Percentiles rank a stretch among this genome's conserved stretches.
Evolutionary conservation across 768 basidiomycete genomes (phyloP).

Genomic region (Macrolepiota fuliginosa): DNA sequence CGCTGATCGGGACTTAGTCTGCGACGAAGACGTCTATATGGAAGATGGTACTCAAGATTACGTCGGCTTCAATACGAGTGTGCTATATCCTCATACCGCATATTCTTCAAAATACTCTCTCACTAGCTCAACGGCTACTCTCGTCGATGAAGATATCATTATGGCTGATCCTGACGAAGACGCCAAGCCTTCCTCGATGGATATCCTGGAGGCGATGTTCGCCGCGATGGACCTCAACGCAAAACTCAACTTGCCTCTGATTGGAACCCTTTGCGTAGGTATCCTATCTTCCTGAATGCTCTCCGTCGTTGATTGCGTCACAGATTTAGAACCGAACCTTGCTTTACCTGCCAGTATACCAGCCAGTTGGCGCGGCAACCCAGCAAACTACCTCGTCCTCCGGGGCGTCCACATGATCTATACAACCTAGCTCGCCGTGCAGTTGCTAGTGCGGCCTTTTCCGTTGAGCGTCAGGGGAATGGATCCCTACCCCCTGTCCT

Average conservation of each 20-base stretch:
- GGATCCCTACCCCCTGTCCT: too few species aligned
- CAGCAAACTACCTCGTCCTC: too few species aligned
- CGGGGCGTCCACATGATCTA: too few species aligned
- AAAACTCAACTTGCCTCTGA: neutral
- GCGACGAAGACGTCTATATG: neutral
- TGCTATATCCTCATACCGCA: too few species aligned
- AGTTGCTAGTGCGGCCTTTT: too few species aligned
- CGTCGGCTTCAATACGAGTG: neutral
- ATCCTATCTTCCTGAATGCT: neutral
- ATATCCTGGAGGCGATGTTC: neutral
- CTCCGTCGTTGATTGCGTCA: neutral
- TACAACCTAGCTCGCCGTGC: too few species aligned
- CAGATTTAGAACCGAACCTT: neutral
- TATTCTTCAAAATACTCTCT: neutral
- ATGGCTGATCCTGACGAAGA: neutral
- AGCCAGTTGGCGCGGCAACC: too few species aligned
- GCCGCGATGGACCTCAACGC: neutral
- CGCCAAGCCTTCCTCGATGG: neutral
- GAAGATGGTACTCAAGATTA: neutral
- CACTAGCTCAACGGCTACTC: neutral
- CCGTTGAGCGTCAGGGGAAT: too few species aligned
- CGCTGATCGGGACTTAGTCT: neutral
- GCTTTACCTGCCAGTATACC: too few species aligned
- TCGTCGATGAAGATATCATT: neutral
- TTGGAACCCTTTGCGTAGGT: neutral